Conservation (phyloP, 2,329 filamentous ascomycete species). For the Coleophoma crateriformis region DNA sequence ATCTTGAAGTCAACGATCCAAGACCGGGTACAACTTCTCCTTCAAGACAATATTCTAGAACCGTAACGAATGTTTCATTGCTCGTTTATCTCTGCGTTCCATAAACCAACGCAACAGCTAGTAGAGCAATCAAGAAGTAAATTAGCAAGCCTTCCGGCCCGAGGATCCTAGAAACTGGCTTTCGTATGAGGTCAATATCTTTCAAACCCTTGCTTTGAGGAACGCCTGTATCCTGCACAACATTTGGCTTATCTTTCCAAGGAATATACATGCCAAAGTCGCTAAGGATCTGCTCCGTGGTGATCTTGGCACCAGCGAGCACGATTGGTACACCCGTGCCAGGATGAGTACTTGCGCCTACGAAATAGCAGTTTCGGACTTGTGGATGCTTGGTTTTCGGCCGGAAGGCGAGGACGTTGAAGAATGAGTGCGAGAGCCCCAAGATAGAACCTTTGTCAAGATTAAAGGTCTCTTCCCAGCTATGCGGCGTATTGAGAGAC, state of each 20-base stretch:
- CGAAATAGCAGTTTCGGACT: constrained; percentile 58
- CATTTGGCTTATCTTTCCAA: constrained; percentile 10
- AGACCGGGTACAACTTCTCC: too few relatives aligned
- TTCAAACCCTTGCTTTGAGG: constrained; percentile 14
- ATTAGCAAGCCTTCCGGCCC: too few relatives aligned
- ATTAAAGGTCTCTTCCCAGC: constrained; percentile 65
- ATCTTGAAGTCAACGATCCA: too few relatives aligned
- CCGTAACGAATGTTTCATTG: too few relatives aligned
- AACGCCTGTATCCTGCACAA: constrained; percentile 11
- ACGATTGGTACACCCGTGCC: constrained; percentile 73
- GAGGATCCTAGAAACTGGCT: too few relatives aligned
- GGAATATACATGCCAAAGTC: constrained; percentile 13
- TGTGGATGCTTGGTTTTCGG: constrained; percentile 42
- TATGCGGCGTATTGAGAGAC: constrained; percentile 57
- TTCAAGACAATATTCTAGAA: too few relatives aligned
- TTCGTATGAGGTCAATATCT: constrained; percentile 13
- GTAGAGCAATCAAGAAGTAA: too few relatives aligned
- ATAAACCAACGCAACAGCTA: too few relatives aligned
- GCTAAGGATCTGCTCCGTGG: constrained; percentile 44
- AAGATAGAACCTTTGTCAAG: constrained; percentile 71
- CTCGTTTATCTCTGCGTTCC: too few relatives aligned
- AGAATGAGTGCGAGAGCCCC: constrained; percentile 66
- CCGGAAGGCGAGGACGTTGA: constrained; percentile 65
- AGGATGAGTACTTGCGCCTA: constrained; percentile 70
- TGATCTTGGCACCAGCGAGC: constrained; percentile 62